Evolutionary conservation across 139 green algal species (phyloP).

Genomic region (Auxenochlorella protothecoides): DNA sequence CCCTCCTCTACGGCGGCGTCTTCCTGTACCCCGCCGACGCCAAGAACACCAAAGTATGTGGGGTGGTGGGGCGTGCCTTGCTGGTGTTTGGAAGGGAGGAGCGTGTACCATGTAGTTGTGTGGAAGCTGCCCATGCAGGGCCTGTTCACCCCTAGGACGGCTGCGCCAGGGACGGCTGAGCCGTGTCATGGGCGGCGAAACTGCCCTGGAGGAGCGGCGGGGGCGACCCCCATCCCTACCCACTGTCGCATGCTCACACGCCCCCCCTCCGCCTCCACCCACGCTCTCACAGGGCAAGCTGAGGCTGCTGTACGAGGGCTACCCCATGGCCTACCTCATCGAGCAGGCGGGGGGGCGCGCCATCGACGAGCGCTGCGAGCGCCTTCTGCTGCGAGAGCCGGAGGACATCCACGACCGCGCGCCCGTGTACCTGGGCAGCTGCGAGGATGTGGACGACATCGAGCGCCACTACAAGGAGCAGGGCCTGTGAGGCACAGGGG

Average conservation of each 20-base stretch:
- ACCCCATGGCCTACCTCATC: constrained; percentile 52
- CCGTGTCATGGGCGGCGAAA: too few relatives aligned
- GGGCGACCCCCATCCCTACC: background rate
- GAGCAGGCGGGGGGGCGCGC: constrained; percentile 46
- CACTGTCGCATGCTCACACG: background rate
- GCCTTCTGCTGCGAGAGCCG: constrained; percentile 40
- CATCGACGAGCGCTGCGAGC: constrained; percentile 19
- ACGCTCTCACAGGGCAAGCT: constrained; percentile 43
- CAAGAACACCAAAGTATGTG: constrained; percentile 33
- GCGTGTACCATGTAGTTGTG: too few relatives aligned
- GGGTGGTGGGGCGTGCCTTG: background rate
- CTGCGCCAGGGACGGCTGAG: too few relatives aligned
- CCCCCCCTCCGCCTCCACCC: background rate
- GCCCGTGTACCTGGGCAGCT: constrained; percentile 48
- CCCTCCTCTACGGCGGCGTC: constrained; percentile 62
- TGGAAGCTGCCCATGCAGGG: too few relatives aligned
- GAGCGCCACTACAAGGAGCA: constrained; percentile 18
- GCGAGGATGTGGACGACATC: constrained; percentile 34
- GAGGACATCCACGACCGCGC: constrained; percentile 34
- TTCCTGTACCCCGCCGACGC: constrained; percentile 66
- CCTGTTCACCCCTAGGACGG: too few relatives aligned
- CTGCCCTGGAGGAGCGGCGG: background rate
- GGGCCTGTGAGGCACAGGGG: background rate
- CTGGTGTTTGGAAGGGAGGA: background rate
- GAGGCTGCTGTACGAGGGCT: constrained; percentile 64